Evolutionary conservation across 306 rosid genomes (phyloP), one percentile per base, ranked within the genome.

Genomic region (Delonix regia): DNA sequence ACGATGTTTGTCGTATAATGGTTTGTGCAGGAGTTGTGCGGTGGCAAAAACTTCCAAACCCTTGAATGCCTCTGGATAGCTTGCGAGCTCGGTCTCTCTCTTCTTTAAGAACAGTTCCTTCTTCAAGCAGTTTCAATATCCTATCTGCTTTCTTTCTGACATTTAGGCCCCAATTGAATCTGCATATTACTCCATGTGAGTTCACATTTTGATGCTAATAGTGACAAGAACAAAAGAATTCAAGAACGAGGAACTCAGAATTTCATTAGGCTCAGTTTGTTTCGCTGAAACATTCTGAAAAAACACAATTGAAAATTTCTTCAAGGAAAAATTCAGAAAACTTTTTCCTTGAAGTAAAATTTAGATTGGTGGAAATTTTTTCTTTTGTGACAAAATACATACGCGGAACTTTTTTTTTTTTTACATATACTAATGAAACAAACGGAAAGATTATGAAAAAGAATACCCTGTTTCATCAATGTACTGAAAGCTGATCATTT

Each of bases 111-210:
- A 88, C 81, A 22, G 83, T 67, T 22, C 90, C 90, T 78, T 86
- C 84, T 71, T 89, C 87, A 13, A 95, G 83, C 42, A 93, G 76
- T 53, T 86, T 91, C 90, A 87, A 9, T 69, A 93, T 80, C 77
- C 93, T 72, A 79, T 83, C 94, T 4, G 98, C 88, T 83, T 90
- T 95, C 69, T 91, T 95, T 77, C 97, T 87, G 9, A 90, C 96
- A 24, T 92, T 82, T 41, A 95, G 61, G 39, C 99, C 99, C 99
- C 99, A 95, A 16, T 95, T 95, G 88, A 95, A 95, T 86, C 98
- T 95, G 90, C 73, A 47, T 36, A 60, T 2, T 2, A 63, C 64
- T 27, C 73, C 38, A 55, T 21, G 66, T 51, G 10, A 24, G 10
- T 16, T 75, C 53, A 71, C 39, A 42, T 60, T 45, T 68, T 52